Conservation (phyloP, 768 basidiomycete species). For the Dacryopinax primogenitus region DNA sequence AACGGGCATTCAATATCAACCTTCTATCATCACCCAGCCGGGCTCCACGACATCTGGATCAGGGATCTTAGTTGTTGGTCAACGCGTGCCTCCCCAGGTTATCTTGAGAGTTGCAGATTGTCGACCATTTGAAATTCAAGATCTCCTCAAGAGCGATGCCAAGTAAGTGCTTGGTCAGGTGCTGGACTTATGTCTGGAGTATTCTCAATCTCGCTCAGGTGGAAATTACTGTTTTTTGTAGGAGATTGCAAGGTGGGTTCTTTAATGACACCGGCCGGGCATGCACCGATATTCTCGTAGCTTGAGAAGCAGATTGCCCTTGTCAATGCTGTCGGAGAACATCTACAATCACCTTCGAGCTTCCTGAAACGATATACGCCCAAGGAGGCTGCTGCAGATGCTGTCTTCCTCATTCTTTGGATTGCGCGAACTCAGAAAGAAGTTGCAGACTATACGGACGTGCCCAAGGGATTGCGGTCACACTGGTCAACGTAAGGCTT, state of each 20-base stretch:
- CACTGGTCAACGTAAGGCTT: slow-evolving; percentile 46
- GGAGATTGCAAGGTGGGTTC: slow-evolving; percentile 5
- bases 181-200: neutral
- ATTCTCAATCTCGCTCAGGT: neutral
- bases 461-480: slow-evolving; percentile 36
- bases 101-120: slow-evolving; percentile 41
- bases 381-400: slow-evolving; percentile 18
- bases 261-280: neutral
- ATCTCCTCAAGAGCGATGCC: slow-evolving; percentile 27
- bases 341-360: neutral
- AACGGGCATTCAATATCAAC: slow-evolving; percentile 41
- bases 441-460: slow-evolving; percentile 29
- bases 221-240: neutral
- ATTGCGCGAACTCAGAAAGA: slow-evolving; percentile 22
- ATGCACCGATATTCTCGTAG: neutral
- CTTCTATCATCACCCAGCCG: slow-evolving; percentile 33
- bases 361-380: slow-evolving; percentile 27
- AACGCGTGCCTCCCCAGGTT: slow-evolving; percentile 40
- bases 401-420: slow-evolving; percentile 28
- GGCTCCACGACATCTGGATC: slow-evolving; percentile 27
- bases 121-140: slow-evolving; percentile 42
- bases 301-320: neutral
- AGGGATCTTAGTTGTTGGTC: slow-evolving; percentile 38
- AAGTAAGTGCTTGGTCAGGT: neutral
- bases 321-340: neutral